These are phyloP conservation scores for Kregervanrija pseudodelftensis DNA, from an alignment of 805 yeast species.

Conservation along the genomic window DNA sequence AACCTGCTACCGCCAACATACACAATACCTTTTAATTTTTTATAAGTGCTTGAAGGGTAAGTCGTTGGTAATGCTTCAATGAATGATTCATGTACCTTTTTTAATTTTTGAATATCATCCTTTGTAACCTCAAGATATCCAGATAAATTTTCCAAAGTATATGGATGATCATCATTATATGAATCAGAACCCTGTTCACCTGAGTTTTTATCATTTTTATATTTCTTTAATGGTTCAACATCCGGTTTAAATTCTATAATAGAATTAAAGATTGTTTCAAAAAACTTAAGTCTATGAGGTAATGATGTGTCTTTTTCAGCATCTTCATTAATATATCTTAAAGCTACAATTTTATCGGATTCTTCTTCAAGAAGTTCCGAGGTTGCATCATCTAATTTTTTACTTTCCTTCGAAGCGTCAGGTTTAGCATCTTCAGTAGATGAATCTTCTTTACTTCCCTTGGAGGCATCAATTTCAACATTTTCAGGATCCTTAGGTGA, in stretches of 20 bases:
- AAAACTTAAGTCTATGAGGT: not conserved
- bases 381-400: not conserved
- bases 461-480: not conserved
- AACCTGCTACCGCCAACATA: constrained; percentile 76
- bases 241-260: constrained; percentile 35
- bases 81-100: constrained; percentile 38
- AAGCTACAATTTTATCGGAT: not conserved
- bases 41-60: constrained; percentile 38
- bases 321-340: not conserved
- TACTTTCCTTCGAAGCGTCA: not conserved
- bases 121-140: constrained; percentile 40
- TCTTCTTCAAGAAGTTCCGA: too few species aligned
- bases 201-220: not conserved
- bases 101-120: constrained; percentile 38
- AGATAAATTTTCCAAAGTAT: constrained; percentile 26
- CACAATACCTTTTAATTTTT: constrained; percentile 46
- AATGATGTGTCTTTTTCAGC: not conserved
- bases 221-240: constrained; percentile 16
- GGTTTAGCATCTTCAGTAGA: constrained; percentile 17
- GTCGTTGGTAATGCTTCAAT: constrained; percentile 40
- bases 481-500: constrained; percentile 28
- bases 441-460: constrained; percentile 18
- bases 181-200: not conserved
- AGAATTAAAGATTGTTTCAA: constrained; percentile 4
- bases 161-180: not conserved